These are phyloP conservation scores for Aspergillus flavus DNA, from an alignment of 2,329 filamentous ascomycete species.

Conservation along the genomic window DNA sequence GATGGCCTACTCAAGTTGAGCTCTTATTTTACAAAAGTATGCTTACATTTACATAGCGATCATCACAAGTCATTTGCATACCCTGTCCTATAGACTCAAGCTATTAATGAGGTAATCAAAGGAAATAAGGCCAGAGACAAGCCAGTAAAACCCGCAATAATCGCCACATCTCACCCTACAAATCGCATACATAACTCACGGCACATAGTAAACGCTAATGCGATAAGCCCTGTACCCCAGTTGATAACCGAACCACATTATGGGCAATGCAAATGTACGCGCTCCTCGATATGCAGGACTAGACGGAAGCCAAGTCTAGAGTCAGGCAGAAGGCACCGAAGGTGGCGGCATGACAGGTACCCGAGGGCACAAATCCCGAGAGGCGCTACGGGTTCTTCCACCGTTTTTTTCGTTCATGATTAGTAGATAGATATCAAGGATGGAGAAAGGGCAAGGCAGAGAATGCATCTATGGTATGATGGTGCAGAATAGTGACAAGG, in stretches of 20 bases:
- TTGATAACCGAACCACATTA: not conserved
- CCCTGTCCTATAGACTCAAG: not conserved
- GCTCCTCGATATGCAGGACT: not conserved
- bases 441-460: not conserved
- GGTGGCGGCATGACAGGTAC: not conserved
- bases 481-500: slow-evolving; percentile 1
- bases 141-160: not conserved
- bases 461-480: slow-evolving; percentile 5
- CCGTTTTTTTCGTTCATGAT: not conserved
- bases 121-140: not conserved
- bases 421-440: not conserved
- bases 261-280: not conserved
- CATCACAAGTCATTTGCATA: not conserved
- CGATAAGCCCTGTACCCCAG: not conserved
- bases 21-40: not conserved
- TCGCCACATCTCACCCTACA: not conserved
- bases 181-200: not conserved
- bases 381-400: not conserved
- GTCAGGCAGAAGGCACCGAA: not conserved
- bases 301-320: not conserved
- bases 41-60: not conserved
- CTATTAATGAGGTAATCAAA: not conserved
- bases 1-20: not conserved
- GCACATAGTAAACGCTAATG: not conserved
- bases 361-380: not conserved